Percentiles rank a stretch among this genome's conserved stretches.
Evolutionary conservation across 2,329 filamentous ascomycete species (phyloP).

Genomic region (Diatrype stigma): DNA sequence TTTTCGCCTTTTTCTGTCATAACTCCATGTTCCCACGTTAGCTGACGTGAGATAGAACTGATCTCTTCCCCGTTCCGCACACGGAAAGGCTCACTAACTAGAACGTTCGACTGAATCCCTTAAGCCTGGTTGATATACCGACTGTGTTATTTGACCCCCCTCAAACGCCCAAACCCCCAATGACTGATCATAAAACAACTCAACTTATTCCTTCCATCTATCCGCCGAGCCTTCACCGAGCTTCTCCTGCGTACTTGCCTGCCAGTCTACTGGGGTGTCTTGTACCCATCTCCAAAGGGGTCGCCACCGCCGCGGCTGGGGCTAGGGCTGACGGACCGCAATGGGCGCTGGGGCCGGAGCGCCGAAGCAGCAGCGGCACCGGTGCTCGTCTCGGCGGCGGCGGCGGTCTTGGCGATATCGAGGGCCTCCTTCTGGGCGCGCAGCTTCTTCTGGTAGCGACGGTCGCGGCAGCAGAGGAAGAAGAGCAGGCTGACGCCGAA

Average conservation of each 20-base stretch:
- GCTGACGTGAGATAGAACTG: not conserved
- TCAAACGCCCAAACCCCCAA: not conserved
- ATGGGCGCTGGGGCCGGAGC: slow-evolving; percentile 1
- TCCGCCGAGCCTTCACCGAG: not conserved
- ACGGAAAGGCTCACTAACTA: too few relatives aligned
- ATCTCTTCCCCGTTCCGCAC: too few relatives aligned
- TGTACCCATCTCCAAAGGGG: not conserved
- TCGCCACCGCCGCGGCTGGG: not conserved
- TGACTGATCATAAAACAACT: too few relatives aligned
- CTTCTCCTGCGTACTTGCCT: not conserved
- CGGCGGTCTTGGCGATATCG: slow-evolving; percentile 21
- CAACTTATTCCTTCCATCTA: not conserved
- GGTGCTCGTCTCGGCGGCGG: slow-evolving; percentile 3
- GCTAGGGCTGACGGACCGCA: not conserved
- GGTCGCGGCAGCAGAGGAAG: slow-evolving; percentile 50
- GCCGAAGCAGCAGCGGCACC: slow-evolving; percentile 13
- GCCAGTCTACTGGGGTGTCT: not conserved
- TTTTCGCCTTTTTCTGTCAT: too few relatives aligned
- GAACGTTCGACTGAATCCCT: too few relatives aligned
- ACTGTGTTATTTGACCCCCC: too few relatives aligned
- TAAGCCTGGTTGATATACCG: too few relatives aligned
- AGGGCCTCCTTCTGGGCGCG: slow-evolving; percentile 45
- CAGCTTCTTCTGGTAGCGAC: slow-evolving; percentile 38
- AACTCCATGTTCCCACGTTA: not conserved
- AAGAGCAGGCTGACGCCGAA: slow-evolving; percentile 37